These are phyloP conservation scores for Aspergillus tanneri DNA, from an alignment of 2,329 filamentous ascomycete genomes.

Conservation along the genomic window DNA sequence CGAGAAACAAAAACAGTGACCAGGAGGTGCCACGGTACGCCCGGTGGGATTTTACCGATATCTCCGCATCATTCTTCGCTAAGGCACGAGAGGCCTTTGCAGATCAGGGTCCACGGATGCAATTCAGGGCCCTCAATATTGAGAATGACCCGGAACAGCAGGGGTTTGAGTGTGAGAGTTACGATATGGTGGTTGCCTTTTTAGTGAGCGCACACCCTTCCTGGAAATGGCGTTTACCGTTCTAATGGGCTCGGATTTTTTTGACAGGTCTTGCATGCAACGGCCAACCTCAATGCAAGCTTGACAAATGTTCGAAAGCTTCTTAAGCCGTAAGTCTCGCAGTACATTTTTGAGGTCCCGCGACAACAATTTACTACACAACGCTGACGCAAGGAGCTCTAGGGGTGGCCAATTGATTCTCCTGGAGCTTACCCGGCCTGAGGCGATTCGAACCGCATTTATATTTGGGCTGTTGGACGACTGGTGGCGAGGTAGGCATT, in stretches of 20 bases:
- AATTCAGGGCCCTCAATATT: conserved; percentile 16
- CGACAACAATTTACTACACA: no score
- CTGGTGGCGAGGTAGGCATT: conserved; percentile 15
- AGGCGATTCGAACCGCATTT: conserved; percentile 7
- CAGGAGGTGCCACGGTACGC: background rate
- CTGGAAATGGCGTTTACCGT: no score
- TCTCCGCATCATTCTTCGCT: conserved; percentile 15
- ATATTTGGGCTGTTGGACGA: conserved; percentile 17
- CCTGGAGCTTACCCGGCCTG: conserved; percentile 10
- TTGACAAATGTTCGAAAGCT: conserved; percentile 13
- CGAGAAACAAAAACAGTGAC: background rate
- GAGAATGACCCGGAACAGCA: conserved; percentile 18
- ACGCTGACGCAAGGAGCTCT: background rate
- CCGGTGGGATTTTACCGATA: conserved; percentile 18
- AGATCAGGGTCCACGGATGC: conserved; percentile 10
- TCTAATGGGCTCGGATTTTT: no score
- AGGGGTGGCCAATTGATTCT: conserved; percentile 17
- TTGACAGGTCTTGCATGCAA: conserved; percentile 15
- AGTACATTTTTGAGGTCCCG: no score
- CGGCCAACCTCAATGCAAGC: conserved; percentile 6
- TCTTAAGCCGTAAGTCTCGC: conserved; percentile 14
- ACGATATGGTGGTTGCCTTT: conserved; percentile 21
- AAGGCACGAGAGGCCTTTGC: conserved; percentile 11
- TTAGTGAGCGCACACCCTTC: no score
- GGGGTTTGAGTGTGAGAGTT: conserved; percentile 18